These are phyloP conservation scores for Alternaria infectoria DNA, from an alignment of 2,329 filamentous ascomycete species.

Conservation along the genomic window DNA sequence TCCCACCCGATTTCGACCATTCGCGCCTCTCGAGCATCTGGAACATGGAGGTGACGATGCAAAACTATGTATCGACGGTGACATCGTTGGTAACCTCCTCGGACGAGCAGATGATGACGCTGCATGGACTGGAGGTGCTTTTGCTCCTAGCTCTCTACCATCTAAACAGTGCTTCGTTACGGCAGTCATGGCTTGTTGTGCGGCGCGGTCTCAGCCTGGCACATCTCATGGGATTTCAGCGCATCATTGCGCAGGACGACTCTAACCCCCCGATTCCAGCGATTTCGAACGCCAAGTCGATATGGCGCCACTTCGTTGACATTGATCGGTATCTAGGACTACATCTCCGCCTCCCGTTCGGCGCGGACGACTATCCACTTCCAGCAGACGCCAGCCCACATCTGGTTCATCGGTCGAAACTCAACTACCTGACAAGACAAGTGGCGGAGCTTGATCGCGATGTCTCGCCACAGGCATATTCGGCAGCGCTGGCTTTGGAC, in stretches of 20 bases:
- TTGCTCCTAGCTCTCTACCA: constrained; percentile 40
- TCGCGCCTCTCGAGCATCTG: constrained; percentile 37
- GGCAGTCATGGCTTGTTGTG: constrained; percentile 43
- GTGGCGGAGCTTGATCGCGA: constrained; percentile 39
- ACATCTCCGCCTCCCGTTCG: constrained; percentile 46
- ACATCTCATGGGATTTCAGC: constrained; percentile 48
- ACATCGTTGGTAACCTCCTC: constrained; percentile 38
- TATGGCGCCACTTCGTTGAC: constrained; percentile 42
- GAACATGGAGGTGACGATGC: constrained; percentile 41
- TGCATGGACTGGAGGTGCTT: constrained; percentile 45
- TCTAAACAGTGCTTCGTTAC: constrained; percentile 38
- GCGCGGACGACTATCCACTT: constrained; percentile 40
- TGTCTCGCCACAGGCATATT: constrained; percentile 41
- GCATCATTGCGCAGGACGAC: constrained; percentile 35
- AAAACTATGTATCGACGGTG: constrained; percentile 42
- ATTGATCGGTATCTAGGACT: constrained; percentile 41
- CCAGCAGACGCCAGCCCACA: constrained; percentile 24
- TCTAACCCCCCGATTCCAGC: constrained; percentile 30
- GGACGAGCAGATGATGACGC: constrained; percentile 44
- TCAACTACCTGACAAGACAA: constrained; percentile 30
- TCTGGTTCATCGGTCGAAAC: constrained; percentile 30
- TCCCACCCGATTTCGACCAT: constrained; percentile 41
- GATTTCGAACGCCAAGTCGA: constrained; percentile 32
- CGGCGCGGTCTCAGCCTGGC: constrained; percentile 43
- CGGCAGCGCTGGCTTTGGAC: constrained; percentile 39